Conservation (phyloP, 2,329 filamentous ascomycete genomes). For the Sporothrix brasiliensis region DNA sequence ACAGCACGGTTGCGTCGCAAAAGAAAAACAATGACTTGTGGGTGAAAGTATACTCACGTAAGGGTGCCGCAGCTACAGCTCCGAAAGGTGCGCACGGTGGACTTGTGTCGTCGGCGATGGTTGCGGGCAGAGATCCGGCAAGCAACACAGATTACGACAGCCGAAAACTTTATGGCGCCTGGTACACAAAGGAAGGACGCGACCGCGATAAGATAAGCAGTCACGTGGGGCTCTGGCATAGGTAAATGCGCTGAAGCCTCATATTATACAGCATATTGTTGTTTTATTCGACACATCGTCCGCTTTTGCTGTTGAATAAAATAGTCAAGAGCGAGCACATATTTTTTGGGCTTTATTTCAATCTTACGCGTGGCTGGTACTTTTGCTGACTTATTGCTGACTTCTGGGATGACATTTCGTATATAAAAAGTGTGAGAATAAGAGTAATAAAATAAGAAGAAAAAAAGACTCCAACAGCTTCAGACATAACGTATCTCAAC, state of each 20-base stretch:
- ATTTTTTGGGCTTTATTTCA: neutral
- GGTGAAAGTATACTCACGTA: slow-evolving; percentile 1
- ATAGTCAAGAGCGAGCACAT: neutral
- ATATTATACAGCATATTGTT: neutral
- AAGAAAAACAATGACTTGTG: neutral
- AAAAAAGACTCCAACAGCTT: too few species aligned
- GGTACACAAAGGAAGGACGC: slow-evolving; percentile 25
- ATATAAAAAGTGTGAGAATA: neutral
- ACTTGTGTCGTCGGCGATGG: slow-evolving; percentile 20
- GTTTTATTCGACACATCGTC: neutral
- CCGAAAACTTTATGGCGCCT: slow-evolving; percentile 32
- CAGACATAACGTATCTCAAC: too few species aligned
- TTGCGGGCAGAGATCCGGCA: slow-evolving; percentile 15
- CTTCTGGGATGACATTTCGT: neutral
- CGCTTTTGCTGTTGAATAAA: neutral
- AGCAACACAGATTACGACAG: slow-evolving; percentile 30
- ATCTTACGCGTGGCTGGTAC: neutral
- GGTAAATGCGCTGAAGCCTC: neutral
- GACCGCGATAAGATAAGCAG: slow-evolving; percentile 31
- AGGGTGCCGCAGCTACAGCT: neutral
- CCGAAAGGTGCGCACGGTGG: neutral
- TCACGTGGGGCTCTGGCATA: slow-evolving; percentile 20
- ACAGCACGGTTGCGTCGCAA: neutral
- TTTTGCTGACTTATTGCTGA: slow-evolving; percentile 3
- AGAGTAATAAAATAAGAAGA: neutral